Percentiles rank a stretch among this genome's conserved stretches.
Evolutionary conservation across 352 stramenopile genomes (phyloP).

Genomic region (Phytophthora meadii): DNA sequence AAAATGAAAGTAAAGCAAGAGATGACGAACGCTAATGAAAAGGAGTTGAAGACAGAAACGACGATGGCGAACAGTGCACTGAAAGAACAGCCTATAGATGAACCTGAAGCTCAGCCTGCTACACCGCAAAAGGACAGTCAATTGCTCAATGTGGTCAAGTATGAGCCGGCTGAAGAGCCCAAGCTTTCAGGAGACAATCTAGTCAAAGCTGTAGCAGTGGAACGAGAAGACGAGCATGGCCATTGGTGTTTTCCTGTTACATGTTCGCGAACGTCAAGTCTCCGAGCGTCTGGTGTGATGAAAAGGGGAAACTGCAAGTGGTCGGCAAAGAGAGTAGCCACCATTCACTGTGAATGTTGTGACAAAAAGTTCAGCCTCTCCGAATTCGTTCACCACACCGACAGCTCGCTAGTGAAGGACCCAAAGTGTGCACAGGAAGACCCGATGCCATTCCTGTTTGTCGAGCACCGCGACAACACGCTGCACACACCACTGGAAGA

Average conservation of each 20-base stretch:
- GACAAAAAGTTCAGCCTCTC: slow-evolving; percentile 9
- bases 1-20: not conserved
- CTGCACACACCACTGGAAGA: slow-evolving; percentile 20
- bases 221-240: slow-evolving; percentile 10
- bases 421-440: slow-evolving; percentile 21
- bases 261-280: slow-evolving; percentile 30
- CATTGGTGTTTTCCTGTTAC: slow-evolving; percentile 32
- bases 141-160: not conserved
- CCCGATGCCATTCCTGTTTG: slow-evolving; percentile 36
- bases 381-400: slow-evolving; percentile 34
- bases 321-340: slow-evolving; percentile 10
- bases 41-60: not conserved
- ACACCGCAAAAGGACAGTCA: not conserved
- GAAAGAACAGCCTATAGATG: not conserved
- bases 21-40: not conserved
- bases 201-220: slow-evolving; percentile 27
- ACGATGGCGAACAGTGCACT: not conserved
- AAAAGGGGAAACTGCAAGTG: slow-evolving; percentile 34
- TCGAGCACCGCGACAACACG: slow-evolving; percentile 28
- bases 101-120: not conserved
- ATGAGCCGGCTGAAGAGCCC: slow-evolving; percentile 12
- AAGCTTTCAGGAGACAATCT: slow-evolving; percentile 30
- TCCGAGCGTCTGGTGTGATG: slow-evolving; percentile 23
- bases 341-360: slow-evolving; percentile 33
- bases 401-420: slow-evolving; percentile 28